These are phyloP conservation scores for Lagerstroemia speciosa DNA, from an alignment of 345 rosid genomes.

Conservation along the genomic window DNA sequence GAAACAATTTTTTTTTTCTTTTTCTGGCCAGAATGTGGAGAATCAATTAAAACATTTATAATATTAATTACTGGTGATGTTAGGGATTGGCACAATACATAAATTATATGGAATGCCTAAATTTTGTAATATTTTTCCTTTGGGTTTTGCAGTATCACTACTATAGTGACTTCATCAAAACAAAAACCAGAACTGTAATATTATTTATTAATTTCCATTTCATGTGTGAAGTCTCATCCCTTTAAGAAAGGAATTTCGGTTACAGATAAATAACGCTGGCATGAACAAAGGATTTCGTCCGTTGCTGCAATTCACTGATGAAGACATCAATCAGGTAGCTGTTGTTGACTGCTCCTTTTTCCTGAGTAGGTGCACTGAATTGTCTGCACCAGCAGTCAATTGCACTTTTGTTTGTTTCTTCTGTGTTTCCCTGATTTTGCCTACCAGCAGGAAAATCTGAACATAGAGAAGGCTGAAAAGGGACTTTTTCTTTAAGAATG, in stretches of 20 bases:
- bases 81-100: neutral
- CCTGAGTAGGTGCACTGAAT: neutral
- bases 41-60: too few species aligned
- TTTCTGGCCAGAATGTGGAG: too few species aligned
- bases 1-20: too few species aligned
- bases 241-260: neutral
- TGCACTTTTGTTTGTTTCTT: neutral
- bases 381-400: neutral
- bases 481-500: neutral
- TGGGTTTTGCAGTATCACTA: neutral
- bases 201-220: neutral
- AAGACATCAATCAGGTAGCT: constrained; percentile 75
- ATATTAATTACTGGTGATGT: too few species aligned
- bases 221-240: neutral
- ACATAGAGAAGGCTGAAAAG: too few species aligned
- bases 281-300: constrained; percentile 94
- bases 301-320: constrained; percentile 71
- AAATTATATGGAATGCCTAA: neutral
- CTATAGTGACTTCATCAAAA: too few species aligned
- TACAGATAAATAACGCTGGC: constrained; percentile 89
- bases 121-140: neutral
- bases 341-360: neutral
- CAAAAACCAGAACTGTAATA: too few species aligned
- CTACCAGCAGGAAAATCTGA: neutral
- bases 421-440: neutral